Evolutionary conservation across 768 basidiomycete species (phyloP), one percentile per base, ranked within the genome.

Genomic region (Termitomyces sp.): DNA sequence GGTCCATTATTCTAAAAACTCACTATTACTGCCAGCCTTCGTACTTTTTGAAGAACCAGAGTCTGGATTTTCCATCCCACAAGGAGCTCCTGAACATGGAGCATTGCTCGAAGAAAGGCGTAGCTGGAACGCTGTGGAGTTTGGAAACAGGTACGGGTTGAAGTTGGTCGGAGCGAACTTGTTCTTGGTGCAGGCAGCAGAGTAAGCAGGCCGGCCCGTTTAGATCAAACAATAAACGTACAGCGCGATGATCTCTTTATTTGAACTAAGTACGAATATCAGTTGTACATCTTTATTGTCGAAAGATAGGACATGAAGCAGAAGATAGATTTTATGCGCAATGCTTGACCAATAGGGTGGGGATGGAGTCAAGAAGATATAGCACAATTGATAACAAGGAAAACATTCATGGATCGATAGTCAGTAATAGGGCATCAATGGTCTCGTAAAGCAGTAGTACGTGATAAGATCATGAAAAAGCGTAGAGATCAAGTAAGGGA

Each of bases 101-200:
- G 72, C 69, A 3, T 73, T 72, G n/a, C 62, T 75, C 6, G 76
- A 75, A 54, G 75, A 80, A 41, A 73, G 86, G 13, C 71, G 76
- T 2, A 79, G 70, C 36, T 88, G 87, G 87, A 75, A 82, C n/a
- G 80, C 79, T 4, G 60, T 78, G 10, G 68, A 65, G 3, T 87
- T 88, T 66, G 85, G 78, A 23, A 70, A 80, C 8, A 68, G 69
- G 63, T 72, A 85, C 61, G 77, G 77, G 0, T 69, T 88, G 49
- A 81, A 77, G 68, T 71, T 86, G 5, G 83, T 87, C 20, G 87
- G 82, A 13, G 82, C 77, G 14, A 86, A 82, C 64, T 86, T 79
- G 66, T 81, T 86, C 64, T 59, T 80, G 51, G 78, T 82, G 7
- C 67, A 71, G 54, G 68, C 70, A 18, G 56, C 56, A n/a, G 67